Evolutionary conservation across 2,329 filamentous ascomycete genomes (phyloP).

Genomic region (Alternaria sp.): DNA sequence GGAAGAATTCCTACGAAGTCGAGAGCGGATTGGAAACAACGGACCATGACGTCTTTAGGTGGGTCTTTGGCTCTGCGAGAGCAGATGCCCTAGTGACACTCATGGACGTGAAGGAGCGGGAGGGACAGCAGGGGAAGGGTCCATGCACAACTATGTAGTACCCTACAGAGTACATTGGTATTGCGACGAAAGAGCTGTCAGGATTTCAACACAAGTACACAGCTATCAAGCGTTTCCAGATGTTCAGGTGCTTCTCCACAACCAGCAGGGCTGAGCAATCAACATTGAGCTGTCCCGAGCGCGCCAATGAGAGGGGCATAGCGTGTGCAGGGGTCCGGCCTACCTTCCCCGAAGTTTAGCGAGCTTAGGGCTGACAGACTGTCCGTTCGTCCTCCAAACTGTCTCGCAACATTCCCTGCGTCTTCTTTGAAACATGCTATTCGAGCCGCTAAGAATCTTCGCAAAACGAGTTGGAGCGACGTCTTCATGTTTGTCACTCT

Average conservation of each 20-base stretch:
- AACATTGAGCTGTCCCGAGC: not conserved
- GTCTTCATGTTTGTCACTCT: not conserved
- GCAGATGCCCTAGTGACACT: rapidly evolving
- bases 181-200: not conserved
- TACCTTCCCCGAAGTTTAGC: not conserved
- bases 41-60: not conserved
- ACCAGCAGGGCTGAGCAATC: not conserved
- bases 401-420: not conserved
- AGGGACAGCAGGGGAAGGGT: not conserved
- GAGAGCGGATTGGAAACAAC: not conserved
- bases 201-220: no score
- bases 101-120: not conserved
- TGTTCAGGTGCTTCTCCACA: no score
- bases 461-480: not conserved
- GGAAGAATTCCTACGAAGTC: rapidly evolving
- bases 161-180: not conserved
- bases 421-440: not conserved
- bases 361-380: not conserved
- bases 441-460: not conserved
- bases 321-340: not conserved
- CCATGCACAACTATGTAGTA: not conserved
- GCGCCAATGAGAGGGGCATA: not conserved
- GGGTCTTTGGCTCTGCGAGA: not conserved
- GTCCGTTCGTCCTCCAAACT: not conserved
- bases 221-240: no score